phyloP scores from a whole-genome alignment of 2,329 filamentous ascomycete genomes.

The Neofusicoccum sp. region DNA sequence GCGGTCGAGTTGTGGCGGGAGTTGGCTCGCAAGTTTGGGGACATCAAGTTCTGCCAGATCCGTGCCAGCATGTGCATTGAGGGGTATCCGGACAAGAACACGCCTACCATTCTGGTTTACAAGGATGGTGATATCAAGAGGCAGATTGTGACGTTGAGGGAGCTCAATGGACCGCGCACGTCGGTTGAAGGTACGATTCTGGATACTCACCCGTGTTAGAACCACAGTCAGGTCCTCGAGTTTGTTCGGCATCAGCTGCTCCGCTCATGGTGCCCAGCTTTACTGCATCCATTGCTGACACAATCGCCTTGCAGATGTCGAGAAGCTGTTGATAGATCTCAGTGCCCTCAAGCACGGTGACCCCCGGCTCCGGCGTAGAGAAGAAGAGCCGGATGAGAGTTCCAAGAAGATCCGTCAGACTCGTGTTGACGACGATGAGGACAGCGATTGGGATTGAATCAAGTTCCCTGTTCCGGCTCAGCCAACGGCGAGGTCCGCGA shows the following conservation, averaged over 20 bases:
- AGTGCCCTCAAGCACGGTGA: constrained; percentile 79
- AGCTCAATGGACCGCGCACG: constrained; percentile 62
- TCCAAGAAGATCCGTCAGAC: constrained; percentile 56
- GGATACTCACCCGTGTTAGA: too few relatives aligned
- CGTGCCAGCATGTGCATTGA: constrained; percentile 90
- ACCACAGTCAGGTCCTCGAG: too few relatives aligned
- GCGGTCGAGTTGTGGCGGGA: constrained; percentile 83
- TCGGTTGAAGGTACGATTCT: constrained; percentile 26
- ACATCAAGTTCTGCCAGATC: constrained; percentile 98
- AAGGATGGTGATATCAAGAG: constrained; percentile 87
- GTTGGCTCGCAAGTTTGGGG: constrained; percentile 79
- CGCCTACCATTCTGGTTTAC: constrained; percentile 90
- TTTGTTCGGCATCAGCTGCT: background rate
- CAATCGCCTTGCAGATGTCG: constrained; percentile 57
- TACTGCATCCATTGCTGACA: constrained; percentile 5
- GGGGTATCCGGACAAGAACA: constrained; percentile 92
- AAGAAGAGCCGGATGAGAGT: constrained; percentile 54
- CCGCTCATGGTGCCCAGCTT: background rate
- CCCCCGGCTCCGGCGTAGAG: constrained; percentile 65
- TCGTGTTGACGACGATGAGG: constrained; percentile 46
- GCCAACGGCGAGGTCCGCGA: background rate
- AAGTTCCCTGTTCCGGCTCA: background rate
- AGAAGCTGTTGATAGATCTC: constrained; percentile 76
- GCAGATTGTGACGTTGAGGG: constrained; percentile 86
- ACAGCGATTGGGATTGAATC: constrained; percentile 59